These are phyloP conservation scores for Verticillium nonalfalfae DNA, from an alignment of 2,329 filamentous ascomycete species.

Conservation along the genomic window DNA sequence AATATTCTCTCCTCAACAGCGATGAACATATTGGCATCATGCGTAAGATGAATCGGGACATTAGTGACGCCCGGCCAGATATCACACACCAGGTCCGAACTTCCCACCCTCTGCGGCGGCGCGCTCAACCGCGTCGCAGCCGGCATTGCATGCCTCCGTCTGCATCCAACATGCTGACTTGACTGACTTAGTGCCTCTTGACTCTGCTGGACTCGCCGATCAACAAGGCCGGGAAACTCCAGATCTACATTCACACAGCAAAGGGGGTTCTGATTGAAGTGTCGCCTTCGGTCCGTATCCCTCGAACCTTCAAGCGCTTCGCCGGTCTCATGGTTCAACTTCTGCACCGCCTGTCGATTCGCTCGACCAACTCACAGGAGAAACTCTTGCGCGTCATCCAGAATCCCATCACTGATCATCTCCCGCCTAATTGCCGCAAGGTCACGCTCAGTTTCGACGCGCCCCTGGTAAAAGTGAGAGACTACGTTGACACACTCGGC, in stretches of 20 bases:
- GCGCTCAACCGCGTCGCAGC: background rate
- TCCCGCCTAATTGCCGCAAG: constrained; percentile 95
- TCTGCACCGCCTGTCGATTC: constrained; percentile 89
- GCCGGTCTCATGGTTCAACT: constrained; percentile 98
- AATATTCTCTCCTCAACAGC: constrained; percentile 96
- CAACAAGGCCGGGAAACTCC: constrained; percentile 95
- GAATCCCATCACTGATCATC: constrained; percentile 94
- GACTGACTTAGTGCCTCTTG: constrained; percentile 70
- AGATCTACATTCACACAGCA: constrained; percentile 97
- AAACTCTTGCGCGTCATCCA: constrained; percentile 97
- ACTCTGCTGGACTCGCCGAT: constrained; percentile 96
- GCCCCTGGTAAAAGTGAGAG: constrained; percentile 76
- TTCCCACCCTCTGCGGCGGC: constrained; percentile 4
- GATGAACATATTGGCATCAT: constrained; percentile 99
- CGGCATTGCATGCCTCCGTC: constrained; percentile 13
- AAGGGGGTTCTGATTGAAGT: constrained; percentile 98
- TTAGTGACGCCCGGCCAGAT: constrained; percentile 93
- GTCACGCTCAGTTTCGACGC: constrained; percentile 94
- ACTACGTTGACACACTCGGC: constrained; percentile 76
- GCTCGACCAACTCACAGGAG: constrained; percentile 94
- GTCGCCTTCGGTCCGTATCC: constrained; percentile 95
- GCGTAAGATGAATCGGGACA: constrained; percentile 99
- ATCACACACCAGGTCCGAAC: constrained; percentile 91
- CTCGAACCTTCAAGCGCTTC: constrained; percentile 97
- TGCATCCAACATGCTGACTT: constrained; percentile 41